Conservation (phyloP, 345 rosid genomes). For the Dimocarpus longan region DNA sequence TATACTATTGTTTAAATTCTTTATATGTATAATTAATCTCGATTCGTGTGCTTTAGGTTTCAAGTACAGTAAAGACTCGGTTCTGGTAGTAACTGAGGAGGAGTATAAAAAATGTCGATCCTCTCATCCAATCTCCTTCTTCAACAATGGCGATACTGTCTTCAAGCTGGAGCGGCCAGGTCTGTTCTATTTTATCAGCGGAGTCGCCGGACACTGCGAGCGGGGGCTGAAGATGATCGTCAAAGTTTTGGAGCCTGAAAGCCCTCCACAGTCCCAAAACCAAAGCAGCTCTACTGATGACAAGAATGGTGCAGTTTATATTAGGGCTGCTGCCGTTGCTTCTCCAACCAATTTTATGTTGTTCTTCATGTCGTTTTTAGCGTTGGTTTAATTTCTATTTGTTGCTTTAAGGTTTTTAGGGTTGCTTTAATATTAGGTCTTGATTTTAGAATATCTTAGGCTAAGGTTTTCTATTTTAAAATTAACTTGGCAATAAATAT, state of each 20-base stretch:
- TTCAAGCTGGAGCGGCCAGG: constrained; percentile 50
- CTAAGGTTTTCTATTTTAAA: too few species aligned
- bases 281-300: background rate
- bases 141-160: constrained; percentile 51
- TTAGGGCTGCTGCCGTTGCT: constrained; percentile 6
- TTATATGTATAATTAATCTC: background rate
- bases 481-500: too few species aligned
- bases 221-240: constrained; percentile 71
- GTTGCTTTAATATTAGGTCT: background rate
- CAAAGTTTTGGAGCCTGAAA: constrained; percentile 54
- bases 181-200: constrained; percentile 67
- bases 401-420: background rate
- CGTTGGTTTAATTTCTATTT: background rate
- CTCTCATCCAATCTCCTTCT: constrained; percentile 52
- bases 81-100: constrained; percentile 54
- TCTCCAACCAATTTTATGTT: background rate
- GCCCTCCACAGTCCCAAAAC: constrained; percentile 30
- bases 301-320: background rate
- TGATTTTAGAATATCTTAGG: background rate
- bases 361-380: background rate
- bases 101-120: constrained; percentile 65
- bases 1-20: too few species aligned
- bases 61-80: constrained; percentile 62
- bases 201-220: constrained; percentile 59
- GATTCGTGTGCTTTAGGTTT: constrained; percentile 33